phyloP scores from a whole-genome alignment of 1,284 basidiomycete species.

The Peniophora sp. region DNA sequence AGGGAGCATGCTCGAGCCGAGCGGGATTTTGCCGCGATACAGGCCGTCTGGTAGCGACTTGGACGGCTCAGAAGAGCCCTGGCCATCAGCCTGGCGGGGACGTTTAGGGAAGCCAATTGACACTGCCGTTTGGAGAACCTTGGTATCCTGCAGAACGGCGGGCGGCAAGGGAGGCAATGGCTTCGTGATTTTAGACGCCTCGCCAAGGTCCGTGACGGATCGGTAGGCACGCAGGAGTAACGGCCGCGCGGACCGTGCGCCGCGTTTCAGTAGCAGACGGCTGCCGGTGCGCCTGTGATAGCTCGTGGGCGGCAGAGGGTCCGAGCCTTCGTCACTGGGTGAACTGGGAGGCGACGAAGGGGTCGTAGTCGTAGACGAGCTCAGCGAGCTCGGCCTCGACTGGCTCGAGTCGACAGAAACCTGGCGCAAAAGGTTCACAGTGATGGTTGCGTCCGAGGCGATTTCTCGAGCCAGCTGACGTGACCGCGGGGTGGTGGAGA shows the following conservation, averaged over 20 bases:
- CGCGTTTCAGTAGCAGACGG: constrained; percentile 36
- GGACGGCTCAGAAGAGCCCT: constrained; percentile 31
- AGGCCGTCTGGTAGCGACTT: constrained; percentile 55
- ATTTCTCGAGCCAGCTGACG: constrained; percentile 50
- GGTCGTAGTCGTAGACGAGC: constrained; percentile 14
- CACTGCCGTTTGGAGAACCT: constrained; percentile 43
- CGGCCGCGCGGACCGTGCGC: constrained; percentile 31
- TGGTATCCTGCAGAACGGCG: constrained; percentile 32
- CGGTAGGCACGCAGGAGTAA: constrained; percentile 20
- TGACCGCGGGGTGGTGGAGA: constrained; percentile 52
- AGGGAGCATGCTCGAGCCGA: constrained; percentile 53
- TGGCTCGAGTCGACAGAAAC: constrained; percentile 33
- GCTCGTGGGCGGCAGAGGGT: constrained; percentile 18
- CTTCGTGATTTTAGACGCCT: constrained; percentile 24
- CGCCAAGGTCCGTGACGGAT: constrained; percentile 4
- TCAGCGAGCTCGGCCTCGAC: constrained; percentile 11
- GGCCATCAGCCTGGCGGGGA: constrained; percentile 29
- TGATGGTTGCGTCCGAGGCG: constrained; percentile 58
- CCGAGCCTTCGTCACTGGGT: constrained; percentile 39
- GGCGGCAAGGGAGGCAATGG: constrained; percentile 36
- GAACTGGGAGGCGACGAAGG: constrained; percentile 32
- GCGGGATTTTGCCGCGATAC: constrained; percentile 45
- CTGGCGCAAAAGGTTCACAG: constrained; percentile 51
- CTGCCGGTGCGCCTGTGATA: constrained; percentile 12
- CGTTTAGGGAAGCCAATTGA: constrained; percentile 63